Evolutionary conservation across 345 rosid genomes (phyloP).

Genomic region (Salix koriyanagi): DNA sequence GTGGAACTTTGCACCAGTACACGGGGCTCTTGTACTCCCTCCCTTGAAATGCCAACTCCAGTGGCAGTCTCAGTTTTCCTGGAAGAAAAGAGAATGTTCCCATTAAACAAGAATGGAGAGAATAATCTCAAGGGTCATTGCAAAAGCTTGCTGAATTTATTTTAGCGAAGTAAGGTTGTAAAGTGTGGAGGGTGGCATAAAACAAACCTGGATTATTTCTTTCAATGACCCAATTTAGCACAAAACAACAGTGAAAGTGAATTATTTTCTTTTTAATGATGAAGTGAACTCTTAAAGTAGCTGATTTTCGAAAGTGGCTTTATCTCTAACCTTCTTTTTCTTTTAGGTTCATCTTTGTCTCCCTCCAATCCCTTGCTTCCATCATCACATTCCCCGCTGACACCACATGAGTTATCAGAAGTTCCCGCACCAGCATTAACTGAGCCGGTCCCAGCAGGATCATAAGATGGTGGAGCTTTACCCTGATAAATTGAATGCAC

Average conservation of each 20-base stretch:
- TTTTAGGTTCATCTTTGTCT: slow-evolving; percentile 59
- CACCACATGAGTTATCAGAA: slow-evolving; percentile 59
- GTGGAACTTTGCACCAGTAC: slow-evolving; percentile 42
- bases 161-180: neutral
- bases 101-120: neutral
- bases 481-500: slow-evolving; percentile 23
- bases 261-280: neutral
- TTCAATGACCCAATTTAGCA: neutral
- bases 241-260: neutral
- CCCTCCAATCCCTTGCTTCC: slow-evolving; percentile 48
- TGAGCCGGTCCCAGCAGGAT: slow-evolving; percentile 27
- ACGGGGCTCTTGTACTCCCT: slow-evolving; percentile 37
- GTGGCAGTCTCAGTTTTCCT: slow-evolving; percentile 56
- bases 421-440: slow-evolving; percentile 34
- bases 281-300: neutral
- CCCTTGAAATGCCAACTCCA: slow-evolving; percentile 45
- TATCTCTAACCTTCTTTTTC: slow-evolving; percentile 62
- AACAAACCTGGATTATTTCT: neutral
- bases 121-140: neutral
- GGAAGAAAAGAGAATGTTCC: neutral
- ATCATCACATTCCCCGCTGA: slow-evolving; percentile 61
- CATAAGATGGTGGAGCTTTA: slow-evolving; percentile 23
- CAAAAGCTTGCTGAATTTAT: neutral
- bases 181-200: neutral
- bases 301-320: neutral